Base-by-base conservation (phyloP, 2,329 filamentous ascomycete genomes). In the Pyrenochaeta sp. region DNA sequence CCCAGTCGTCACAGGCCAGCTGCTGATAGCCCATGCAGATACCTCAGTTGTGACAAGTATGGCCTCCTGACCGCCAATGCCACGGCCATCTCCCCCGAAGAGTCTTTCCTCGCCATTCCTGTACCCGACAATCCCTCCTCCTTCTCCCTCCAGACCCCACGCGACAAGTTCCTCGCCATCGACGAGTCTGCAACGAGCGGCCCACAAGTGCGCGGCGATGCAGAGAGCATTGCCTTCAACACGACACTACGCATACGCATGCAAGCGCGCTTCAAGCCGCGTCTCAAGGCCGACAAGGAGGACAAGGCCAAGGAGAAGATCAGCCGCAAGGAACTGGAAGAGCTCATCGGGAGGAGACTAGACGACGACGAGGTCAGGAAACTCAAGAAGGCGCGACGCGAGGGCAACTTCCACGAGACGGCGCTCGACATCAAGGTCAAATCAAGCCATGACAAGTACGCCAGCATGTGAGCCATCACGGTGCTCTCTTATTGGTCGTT, bases 181-280 rank as follows among this genome's bases (percentile, higher is more conserved):
- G 77, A 78, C 29, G 71, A 66, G 15, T 64, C 64, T 6, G 78
- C 79, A 0, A 68, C 78, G 1, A 54, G 53, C 29, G 60, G 48
- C 2, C 82, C 86, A 0, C 89, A 93, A 63, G 81, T 96, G 11
- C 86, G 91, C 29, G 92, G 91, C 43, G 92, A 97, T 73, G 89
- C 86, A 7, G 85, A 88, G 12, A 78, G 79, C 7, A 85, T 87
- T 45, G 84, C 81, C 4, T 90, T 90, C 68, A 85, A 84, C 64
- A 92, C 91, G 9, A 89, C 87, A 6, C 74, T 96, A 55, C 84
- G 91, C 44, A 85, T 98, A 66, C 89, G 93, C 48, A 97, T 98
- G 93, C 94, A 98, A 79, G 92, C 94, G 18, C 84, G 91, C 45
- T 98, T 96, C 80, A 97, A 97, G 81, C 93, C 94, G 7, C 85